Base-by-base conservation (phyloP, 176 grass and related monocot genomes). In the Carex littledalei region DNA sequence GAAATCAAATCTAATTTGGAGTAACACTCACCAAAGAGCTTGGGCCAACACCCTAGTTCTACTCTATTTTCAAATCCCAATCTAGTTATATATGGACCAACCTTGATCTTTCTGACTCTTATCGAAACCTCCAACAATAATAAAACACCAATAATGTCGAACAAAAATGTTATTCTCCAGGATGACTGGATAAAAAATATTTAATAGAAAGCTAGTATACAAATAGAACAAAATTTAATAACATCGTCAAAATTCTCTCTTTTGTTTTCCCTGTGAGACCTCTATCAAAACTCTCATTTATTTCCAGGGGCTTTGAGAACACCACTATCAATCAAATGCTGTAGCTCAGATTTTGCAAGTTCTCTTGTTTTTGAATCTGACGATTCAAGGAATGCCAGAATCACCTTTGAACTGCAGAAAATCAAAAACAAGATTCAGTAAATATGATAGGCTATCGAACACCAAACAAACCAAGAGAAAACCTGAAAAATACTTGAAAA, bases 321-420 rank as follows among this genome's bases (percentile, higher is more conserved):
- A 16, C 88, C 91, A 60, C 66, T 13, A 84, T 95, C 90, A 73
- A 95, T 57, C 81, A 98, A 89, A 5, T 65, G 88, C 50, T 94
- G 89, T 47, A 98, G 84, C 76, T 95, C 90, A 6, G 81, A 49
- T 84, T 87, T 94, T 81, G 89, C 84, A 64, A 94, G 43, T 49
- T 95, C 87, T 87, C 18, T 90, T 9, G 93, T 84, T 50, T 88
- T 56, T 18, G 83, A 70, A 70, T 86, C 90, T 24, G 91, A 50
- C 26, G 91, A 94, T 88, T 99, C 91, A 60, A 95, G 85, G 84
- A 92, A 99, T n/a, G 93, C 91, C 20, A 82, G 35, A 31, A 99
- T 41, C 63, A 99, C 88, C 87, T 99, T 99, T 6, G 89, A 90
- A 83, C 96, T 95, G 88, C 74, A 90, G 21, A n/a, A 22, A 92